phyloP scores from a whole-genome alignment of 1,284 basidiomycete species.

The Leccinum angustisporum region DNA sequence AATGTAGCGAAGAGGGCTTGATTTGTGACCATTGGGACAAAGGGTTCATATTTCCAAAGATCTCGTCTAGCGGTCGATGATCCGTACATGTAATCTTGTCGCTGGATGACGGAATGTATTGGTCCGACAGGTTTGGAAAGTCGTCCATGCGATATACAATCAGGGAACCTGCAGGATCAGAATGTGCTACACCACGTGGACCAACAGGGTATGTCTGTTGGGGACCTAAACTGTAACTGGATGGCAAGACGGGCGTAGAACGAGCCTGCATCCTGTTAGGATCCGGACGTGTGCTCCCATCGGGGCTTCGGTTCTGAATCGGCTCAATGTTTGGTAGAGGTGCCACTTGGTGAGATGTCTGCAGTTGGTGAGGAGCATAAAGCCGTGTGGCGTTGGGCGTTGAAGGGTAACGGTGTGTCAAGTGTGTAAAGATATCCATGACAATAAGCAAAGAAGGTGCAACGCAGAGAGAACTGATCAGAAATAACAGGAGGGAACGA shows the following conservation, averaged over 20 bases:
- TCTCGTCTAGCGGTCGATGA: slow-evolving; percentile 29
- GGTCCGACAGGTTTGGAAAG: slow-evolving; percentile 15
- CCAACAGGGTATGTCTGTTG: background rate
- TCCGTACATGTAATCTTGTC: slow-evolving; percentile 31
- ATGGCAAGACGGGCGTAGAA: background rate
- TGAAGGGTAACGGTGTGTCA: slow-evolving; percentile 23
- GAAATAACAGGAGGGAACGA: background rate
- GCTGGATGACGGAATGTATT: slow-evolving; percentile 30
- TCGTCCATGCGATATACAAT: background rate
- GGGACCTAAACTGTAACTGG: background rate
- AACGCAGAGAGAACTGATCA: background rate
- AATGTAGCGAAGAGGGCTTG: background rate
- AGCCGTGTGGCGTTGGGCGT: background rate
- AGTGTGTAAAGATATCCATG: slow-evolving; percentile 21
- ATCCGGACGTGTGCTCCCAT: background rate
- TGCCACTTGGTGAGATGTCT: background rate
- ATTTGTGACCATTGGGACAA: background rate
- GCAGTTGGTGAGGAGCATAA: slow-evolving; percentile 7
- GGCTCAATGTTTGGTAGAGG: background rate
- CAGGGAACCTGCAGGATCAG: background rate
- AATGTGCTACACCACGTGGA: background rate
- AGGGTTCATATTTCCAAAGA: slow-evolving; percentile 18
- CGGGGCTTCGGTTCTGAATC: background rate
- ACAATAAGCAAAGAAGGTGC: background rate
- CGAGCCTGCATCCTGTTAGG: background rate